Percentiles rank a stretch among this genome's conserved stretches.
phyloP scores from a whole-genome alignment of 2,329 filamentous ascomycete genomes.

The Talaromyces sp. region DNA sequence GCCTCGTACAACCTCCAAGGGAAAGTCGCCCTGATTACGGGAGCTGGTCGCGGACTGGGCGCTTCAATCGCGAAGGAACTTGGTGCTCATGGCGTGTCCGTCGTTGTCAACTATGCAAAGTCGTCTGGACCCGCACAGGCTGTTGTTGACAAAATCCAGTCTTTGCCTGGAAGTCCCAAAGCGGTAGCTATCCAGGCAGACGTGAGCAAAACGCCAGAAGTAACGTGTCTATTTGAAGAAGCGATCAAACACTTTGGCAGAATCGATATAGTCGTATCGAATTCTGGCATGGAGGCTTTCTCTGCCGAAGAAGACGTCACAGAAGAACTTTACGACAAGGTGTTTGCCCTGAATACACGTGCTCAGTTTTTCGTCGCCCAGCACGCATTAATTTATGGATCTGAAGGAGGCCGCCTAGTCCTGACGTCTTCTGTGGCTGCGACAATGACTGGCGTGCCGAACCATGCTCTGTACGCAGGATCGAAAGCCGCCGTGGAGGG shows the following conservation, averaged over 20 bases:
- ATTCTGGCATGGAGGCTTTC: constrained; percentile 49
- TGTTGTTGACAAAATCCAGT: constrained; percentile 20
- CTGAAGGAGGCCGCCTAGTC: constrained; percentile 65
- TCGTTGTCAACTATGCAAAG: constrained; percentile 44
- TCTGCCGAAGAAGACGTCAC: constrained; percentile 17
- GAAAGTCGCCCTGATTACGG: constrained; percentile 34
- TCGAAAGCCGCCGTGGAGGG: constrained; percentile 72
- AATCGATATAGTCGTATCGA: constrained; percentile 42
- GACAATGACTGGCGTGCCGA: constrained; percentile 58
- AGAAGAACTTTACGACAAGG: constrained; percentile 39
- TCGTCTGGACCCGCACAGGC: constrained; percentile 56
- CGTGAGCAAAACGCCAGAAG: constrained; percentile 1
- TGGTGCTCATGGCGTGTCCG: constrained; percentile 22
- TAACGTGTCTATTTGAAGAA: neutral
- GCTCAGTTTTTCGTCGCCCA: constrained; percentile 60
- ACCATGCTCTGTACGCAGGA: constrained; percentile 68
- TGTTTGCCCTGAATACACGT: constrained; percentile 58
- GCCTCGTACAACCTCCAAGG: constrained; percentile 23
- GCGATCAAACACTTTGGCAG: neutral
- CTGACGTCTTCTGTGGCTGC: constrained; percentile 67
- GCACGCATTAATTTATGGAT: constrained; percentile 63
- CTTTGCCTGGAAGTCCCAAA: neutral
- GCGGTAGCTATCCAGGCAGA: neutral
- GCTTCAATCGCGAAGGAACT: constrained; percentile 26
- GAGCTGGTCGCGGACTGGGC: constrained; percentile 25